Percentiles rank a stretch among this genome's conserved stretches.
phyloP scores from a whole-genome alignment of 371 early-diverging fungal genomes.

The Zychaea mexicana region DNA sequence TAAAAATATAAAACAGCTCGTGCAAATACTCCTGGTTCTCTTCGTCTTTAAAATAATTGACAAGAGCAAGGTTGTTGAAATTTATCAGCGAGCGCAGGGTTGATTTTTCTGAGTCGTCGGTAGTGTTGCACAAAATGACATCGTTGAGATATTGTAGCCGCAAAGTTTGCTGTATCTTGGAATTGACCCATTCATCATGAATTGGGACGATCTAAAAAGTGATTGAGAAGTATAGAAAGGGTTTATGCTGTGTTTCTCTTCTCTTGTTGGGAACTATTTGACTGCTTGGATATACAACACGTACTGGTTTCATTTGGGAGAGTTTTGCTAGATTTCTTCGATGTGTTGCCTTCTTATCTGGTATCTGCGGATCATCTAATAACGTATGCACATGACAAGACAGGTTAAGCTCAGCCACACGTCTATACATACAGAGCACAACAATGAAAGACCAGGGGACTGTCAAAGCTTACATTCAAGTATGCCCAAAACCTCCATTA shows the following conservation, averaged over 20 bases:
- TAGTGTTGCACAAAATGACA: slow-evolving; percentile 67
- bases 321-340: slow-evolving; percentile 64
- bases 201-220: slow-evolving; percentile 75
- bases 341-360: slow-evolving; percentile 68
- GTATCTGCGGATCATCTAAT: slow-evolving; percentile 74
- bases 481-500: slow-evolving; percentile 72
- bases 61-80: slow-evolving; percentile 82
- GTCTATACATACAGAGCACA: background rate
- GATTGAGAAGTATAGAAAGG: too few relatives aligned
- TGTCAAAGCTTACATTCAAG: slow-evolving; percentile 85
- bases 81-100: slow-evolving; percentile 72
- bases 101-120: slow-evolving; percentile 75
- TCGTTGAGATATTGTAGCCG: slow-evolving; percentile 85
- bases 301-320: slow-evolving; percentile 16
- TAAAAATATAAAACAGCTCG: slow-evolving; percentile 69
- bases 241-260: too few relatives aligned
- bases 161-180: slow-evolving; percentile 82
- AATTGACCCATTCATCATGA: slow-evolving; percentile 59
- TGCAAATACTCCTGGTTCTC: slow-evolving; percentile 66
- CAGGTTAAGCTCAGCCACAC: too few relatives aligned
- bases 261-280: slow-evolving; percentile 64
- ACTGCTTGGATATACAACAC: too few relatives aligned
- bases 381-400: background rate
- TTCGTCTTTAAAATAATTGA: slow-evolving; percentile 69
- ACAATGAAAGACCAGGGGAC: background rate